These are phyloP conservation scores for Kandelia obovata DNA, from an alignment of 345 rosid genomes.

Conservation along the genomic window DNA sequence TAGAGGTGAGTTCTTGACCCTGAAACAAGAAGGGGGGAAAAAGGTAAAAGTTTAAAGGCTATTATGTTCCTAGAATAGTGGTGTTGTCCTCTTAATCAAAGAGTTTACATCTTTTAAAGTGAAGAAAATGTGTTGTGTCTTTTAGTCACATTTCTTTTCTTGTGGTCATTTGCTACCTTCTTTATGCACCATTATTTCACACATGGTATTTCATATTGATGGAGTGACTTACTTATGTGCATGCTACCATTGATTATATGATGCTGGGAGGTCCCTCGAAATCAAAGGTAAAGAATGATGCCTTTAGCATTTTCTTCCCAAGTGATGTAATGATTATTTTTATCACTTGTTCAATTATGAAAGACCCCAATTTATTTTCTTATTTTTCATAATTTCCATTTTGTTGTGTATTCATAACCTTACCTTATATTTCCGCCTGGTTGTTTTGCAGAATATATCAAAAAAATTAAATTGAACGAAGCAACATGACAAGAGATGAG, in stretches of 20 bases:
- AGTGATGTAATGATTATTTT: too few relatives aligned
- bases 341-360: too few relatives aligned
- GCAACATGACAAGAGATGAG: slow-evolving; percentile 11
- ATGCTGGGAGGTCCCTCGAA: background rate
- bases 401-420: background rate
- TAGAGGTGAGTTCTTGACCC: slow-evolving; percentile 57
- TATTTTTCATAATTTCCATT: background rate
- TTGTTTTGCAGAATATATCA: slow-evolving; percentile 15
- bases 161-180: background rate
- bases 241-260: background rate
- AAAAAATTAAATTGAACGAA: slow-evolving; percentile 11
- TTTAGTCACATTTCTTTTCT: slow-evolving; percentile 2
- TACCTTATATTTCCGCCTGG: background rate
- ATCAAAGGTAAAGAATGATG: slow-evolving; percentile 16
- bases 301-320: background rate
- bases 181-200: slow-evolving; percentile 7
- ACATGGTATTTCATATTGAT: slow-evolving; percentile 17
- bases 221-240: slow-evolving; percentile 6
- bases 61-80: too few relatives aligned
- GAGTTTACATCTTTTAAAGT: too few relatives aligned
- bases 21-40: background rate
- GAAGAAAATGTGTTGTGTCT: background rate
- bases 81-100: too few relatives aligned
- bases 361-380: background rate
- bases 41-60: too few relatives aligned